Conservation (phyloP, 768 basidiomycete genomes). For the Psilocybe cyanescens region DNA sequence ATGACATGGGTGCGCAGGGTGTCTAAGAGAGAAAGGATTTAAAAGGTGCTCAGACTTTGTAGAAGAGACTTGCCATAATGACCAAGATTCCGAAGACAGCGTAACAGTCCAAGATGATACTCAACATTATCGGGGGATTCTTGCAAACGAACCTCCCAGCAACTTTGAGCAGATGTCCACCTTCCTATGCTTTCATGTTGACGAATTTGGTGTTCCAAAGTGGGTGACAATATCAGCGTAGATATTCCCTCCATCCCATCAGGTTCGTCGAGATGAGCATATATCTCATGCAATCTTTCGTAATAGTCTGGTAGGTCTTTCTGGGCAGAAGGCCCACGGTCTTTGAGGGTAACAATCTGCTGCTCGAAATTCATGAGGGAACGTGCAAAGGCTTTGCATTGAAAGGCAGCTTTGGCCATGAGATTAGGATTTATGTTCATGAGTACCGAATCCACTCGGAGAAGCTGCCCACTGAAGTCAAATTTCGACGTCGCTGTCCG, state of each 20-base stretch:
- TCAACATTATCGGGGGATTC: slow-evolving; percentile 88
- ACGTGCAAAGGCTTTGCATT: slow-evolving; percentile 93
- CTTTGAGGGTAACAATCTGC: slow-evolving; percentile 63
- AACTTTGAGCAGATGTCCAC: slow-evolving; percentile 99
- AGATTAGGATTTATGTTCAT: slow-evolving; percentile 84
- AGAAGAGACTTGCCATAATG: slow-evolving; percentile 81
- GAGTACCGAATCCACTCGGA: slow-evolving; percentile 79
- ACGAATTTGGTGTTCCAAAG: slow-evolving; percentile 93
- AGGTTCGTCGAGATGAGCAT: slow-evolving; percentile 94
- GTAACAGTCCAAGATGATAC: slow-evolving; percentile 86
- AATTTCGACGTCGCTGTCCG: slow-evolving; percentile 29
- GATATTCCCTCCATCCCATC: slow-evolving; percentile 99
- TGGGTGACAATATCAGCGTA: slow-evolving; percentile 83
- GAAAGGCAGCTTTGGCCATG: slow-evolving; percentile 91
- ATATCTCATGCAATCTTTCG: slow-evolving; percentile 94
- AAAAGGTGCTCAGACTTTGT: neutral
- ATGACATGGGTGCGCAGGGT: slow-evolving; percentile 93
- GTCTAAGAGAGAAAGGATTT: slow-evolving; percentile 50
- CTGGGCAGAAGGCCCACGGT: slow-evolving; percentile 38
- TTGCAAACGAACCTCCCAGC: slow-evolving; percentile 96
- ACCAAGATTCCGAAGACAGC: slow-evolving; percentile 91
- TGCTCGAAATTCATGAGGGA: slow-evolving; percentile 95
- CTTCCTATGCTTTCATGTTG: slow-evolving; percentile 96
- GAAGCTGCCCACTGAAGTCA: slow-evolving; percentile 61
- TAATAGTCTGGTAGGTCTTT: slow-evolving; percentile 71